Base-by-base conservation (phyloP, 495 filamentous ascomycete genomes). In the Tuber microsphaerosporum region DNA sequence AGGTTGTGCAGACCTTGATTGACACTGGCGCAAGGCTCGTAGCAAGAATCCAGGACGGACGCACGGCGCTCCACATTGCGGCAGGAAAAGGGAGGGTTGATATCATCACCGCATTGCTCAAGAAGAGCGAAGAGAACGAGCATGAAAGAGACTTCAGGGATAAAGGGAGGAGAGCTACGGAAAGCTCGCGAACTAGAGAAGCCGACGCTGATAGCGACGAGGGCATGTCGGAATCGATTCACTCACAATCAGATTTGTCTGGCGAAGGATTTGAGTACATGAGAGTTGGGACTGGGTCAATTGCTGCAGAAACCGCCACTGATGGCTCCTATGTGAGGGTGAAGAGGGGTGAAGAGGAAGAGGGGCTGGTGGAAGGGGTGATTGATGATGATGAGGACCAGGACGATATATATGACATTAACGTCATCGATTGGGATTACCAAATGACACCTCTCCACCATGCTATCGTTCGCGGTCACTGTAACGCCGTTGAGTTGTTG, bases 41-140 rank as follows among this genome's bases (percentile, higher is more conserved):
- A 44, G 86, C 91, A 56, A 88, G 93, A 65, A 82, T 94, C 68
- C 91, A 89, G 1, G 93, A 96, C 85, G 93, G 93, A 10, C 85
- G 89, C 65, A 94, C 92, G 1, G 91, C 93, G 12, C 85, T 96
- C 56, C 93, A 94, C 82, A 85, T 94, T 45, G 93, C 93, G 16
- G 90, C 91, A 61, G 86, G 87, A 12, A 86, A 90, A 17, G 93
- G 93, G 1, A 84, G 88, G 76, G 83, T 85, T 20, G 90, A 91
- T 43, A 93, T 94, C 44, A 84, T 94, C 74, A 88, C 86, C 72
- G 88, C 90, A 31, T 85, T 96, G 9, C 85, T 94, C 74, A 84
- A 88, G 16, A 91, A 89, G 83, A 94, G 92, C 77, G 86, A 87
- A 65, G 83, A 86, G 41, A 94, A 94, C 75, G 90, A 93, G 82